These are phyloP conservation scores for Pestalotiopsis sp. DNA, from an alignment of 2,329 filamentous ascomycete species.

Conservation along the genomic window DNA sequence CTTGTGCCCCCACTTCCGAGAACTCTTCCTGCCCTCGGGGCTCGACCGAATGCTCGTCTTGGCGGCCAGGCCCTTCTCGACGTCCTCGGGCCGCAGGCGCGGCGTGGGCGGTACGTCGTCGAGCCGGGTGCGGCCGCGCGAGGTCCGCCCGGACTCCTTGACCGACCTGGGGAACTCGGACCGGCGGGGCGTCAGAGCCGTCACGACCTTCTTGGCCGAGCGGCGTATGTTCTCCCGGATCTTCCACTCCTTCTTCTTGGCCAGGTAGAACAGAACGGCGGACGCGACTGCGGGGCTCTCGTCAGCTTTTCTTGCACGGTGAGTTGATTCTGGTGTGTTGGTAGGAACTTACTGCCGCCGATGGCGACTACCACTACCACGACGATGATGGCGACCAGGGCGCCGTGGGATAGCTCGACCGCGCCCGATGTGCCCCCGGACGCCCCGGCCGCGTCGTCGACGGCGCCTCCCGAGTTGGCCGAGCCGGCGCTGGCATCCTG, in stretches of 20 bases:
- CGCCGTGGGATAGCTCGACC: conserved; percentile 66
- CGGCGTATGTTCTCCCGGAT: conserved; percentile 70
- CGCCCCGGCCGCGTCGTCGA: conserved; percentile 62
- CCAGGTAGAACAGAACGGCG: conserved; percentile 71
- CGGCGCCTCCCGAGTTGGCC: conserved; percentile 32
- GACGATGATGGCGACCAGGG: conserved; percentile 72
- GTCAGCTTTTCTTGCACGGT: not conserved
- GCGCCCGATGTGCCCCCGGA: conserved; percentile 61
- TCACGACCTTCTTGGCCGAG: conserved; percentile 63
- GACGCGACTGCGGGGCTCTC: conserved; percentile 51
- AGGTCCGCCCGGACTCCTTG: conserved; percentile 40
- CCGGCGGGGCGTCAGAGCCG: conserved; percentile 61
- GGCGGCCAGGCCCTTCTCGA: conserved; percentile 55
- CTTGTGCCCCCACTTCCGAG: conserved; percentile 21
- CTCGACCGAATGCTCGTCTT: conserved; percentile 27
- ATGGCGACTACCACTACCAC: conserved; percentile 68
- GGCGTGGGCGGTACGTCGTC: conserved; percentile 63
- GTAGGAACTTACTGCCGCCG: conserved; percentile 61
- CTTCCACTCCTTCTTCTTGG: conserved; percentile 85
- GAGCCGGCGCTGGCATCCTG: conserved; percentile 33
- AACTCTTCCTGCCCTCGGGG: conserved; percentile 27
- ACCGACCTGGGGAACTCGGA: conserved; percentile 60
- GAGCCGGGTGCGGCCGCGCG: conserved; percentile 44
- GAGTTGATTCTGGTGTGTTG: not conserved
- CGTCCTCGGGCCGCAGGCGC: conserved; percentile 51